Evolutionary conservation across 2,329 filamentous ascomycete genomes (phyloP), one percentile per base, ranked within the genome.

Genomic region (Emydomyces testavorans): DNA sequence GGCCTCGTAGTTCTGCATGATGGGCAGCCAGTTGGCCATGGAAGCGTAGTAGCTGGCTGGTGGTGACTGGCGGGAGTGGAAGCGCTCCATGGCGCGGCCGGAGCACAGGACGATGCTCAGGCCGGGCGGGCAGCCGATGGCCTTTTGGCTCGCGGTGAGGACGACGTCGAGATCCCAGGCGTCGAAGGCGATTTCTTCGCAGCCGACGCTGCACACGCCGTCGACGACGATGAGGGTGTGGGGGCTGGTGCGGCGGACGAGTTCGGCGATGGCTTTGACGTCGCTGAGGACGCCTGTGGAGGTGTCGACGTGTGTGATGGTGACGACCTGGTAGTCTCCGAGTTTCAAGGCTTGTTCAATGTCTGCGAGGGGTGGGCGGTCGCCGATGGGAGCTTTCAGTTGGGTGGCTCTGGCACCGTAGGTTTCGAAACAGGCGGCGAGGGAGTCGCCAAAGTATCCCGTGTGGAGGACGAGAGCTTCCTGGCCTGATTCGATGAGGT

Each of bases 1-100:
- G 54, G 87, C 86, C 72, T 98, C 92, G 69, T 98, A 98, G 71
- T 95, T 96, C 71, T 92, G 81, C 90, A 98, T 96, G 68, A 98
- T 92, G 39, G 90, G 90, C 49, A 89, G 73, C 92, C 92, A 98
- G 71, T 96, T 96, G 75, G 88, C 89, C 75, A 95, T 86, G 10
- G 85, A 94, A 48, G 85, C 89, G 68, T 95, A 98, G 76, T 96
- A 98, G 18, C 88, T 85, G 16, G 80, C 76, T 1, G 89, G 85
- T 10, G 83, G 83, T 8, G 80, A 82, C 73, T 90, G 90, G 63
- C 92, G 79, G 58, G 74, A 77, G 68, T 90, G 79, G 68, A 93
- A 84, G 8, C 73, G 72, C 60, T 92, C 75, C 57, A 98, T 85
- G 36, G 92, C 90, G 54, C 85, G 80, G 52, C 83, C 86, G 60